Evolutionary conservation across 2,329 filamentous ascomycete species (phyloP).

Genomic region (Xylariaceae sp.): DNA sequence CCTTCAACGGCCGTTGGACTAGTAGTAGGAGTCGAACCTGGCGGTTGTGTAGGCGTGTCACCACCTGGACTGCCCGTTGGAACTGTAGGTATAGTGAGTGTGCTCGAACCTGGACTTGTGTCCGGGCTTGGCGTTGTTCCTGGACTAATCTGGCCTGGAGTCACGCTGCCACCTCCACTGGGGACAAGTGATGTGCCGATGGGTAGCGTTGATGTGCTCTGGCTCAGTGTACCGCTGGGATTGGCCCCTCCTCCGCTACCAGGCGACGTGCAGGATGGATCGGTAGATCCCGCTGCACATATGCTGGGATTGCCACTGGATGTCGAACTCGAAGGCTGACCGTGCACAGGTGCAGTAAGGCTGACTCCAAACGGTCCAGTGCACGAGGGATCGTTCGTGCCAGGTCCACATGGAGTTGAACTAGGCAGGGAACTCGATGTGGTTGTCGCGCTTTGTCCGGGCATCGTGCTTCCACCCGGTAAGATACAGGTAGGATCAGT

Average conservation of each 20-base stretch:
- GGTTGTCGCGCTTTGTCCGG: conserved; percentile 6
- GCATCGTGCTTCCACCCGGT: conserved; percentile 3
- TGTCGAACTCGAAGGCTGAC: not conserved
- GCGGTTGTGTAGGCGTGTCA: not conserved
- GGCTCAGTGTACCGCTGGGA: conserved; percentile 1
- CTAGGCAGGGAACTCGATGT: conserved; percentile 1
- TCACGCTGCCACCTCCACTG: conserved; percentile 8
- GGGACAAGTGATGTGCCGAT: conserved; percentile 10
- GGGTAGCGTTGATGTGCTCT: conserved; percentile 3
- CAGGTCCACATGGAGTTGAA: not conserved
- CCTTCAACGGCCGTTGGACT: not conserved
- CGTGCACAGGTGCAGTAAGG: not conserved
- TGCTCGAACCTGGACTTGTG: not conserved
- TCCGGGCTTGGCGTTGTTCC: too few relatives aligned
- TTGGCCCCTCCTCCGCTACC: conserved; percentile 2
- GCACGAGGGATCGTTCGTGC: conserved; percentile 1
- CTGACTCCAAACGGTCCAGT: not conserved
- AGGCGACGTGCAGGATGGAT: conserved; percentile 4
- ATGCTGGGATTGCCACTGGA: not conserved
- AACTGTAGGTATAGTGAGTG: conserved; percentile 1
- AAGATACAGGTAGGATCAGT: conserved; percentile 15
- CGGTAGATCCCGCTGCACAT: conserved; percentile 6
- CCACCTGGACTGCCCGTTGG: conserved; percentile 4
- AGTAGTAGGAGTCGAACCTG: not conserved
- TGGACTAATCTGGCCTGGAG: conserved; percentile 10